Evolutionary conservation across 2,329 filamentous ascomycete genomes (phyloP).

Genomic region (Amphichorda felina): DNA sequence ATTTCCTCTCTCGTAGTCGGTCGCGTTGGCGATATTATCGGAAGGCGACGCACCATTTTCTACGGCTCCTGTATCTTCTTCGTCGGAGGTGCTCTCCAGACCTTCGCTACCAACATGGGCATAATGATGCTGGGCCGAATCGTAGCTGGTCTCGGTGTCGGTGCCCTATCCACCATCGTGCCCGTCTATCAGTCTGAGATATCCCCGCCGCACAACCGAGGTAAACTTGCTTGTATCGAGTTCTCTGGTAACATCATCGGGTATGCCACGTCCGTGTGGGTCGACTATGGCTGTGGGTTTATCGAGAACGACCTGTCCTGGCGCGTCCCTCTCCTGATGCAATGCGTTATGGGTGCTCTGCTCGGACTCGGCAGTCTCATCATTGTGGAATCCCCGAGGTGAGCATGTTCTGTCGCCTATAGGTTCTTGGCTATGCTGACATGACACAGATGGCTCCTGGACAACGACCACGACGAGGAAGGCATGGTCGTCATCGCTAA

Average conservation of each 20-base stretch:
- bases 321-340: slow-evolving; percentile 82
- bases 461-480: slow-evolving; percentile 97
- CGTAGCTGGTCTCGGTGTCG: slow-evolving; percentile 75
- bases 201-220: slow-evolving; percentile 89
- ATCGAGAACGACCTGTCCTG: slow-evolving; percentile 80
- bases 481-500: slow-evolving; percentile 98
- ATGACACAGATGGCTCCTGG: slow-evolving; percentile 73
- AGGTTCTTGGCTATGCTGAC: slow-evolving; percentile 12
- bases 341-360: slow-evolving; percentile 86
- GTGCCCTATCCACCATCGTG: slow-evolving; percentile 82
- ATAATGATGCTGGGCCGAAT: slow-evolving; percentile 85
- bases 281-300: slow-evolving; percentile 92
- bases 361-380: slow-evolving; percentile 78
- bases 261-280: slow-evolving; percentile 95
- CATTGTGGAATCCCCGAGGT: slow-evolving; percentile 95
- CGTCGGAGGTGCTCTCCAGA: slow-evolving; percentile 73
- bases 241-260: slow-evolving; percentile 96
- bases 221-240: slow-evolving; percentile 93
- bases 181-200: slow-evolving; percentile 93
- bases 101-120: slow-evolving; percentile 67
- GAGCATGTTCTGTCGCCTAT: slow-evolving; percentile 12
- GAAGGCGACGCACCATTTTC: slow-evolving; percentile 78
- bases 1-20: slow-evolving; percentile 81
- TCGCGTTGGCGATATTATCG: slow-evolving; percentile 82
- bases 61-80: slow-evolving; percentile 89